A percentile compares a stretch with the other conserved stretches of the same genome.
phyloP scores from a whole-genome alignment of 2,329 filamentous ascomycete genomes.

The Didymella pomorum region DNA sequence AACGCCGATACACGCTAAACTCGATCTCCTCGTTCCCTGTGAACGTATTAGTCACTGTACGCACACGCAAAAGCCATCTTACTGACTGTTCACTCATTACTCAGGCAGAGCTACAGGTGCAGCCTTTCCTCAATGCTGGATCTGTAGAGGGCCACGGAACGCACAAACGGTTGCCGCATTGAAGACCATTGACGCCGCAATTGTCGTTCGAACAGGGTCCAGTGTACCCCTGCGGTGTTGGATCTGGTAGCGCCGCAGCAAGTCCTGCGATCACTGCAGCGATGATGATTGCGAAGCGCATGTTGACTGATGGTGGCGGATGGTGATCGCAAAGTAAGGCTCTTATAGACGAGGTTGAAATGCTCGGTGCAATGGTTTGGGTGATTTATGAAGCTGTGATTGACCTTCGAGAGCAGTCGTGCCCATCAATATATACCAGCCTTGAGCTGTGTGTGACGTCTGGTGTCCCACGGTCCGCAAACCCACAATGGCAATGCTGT shows the following conservation, averaged over 20 bases:
- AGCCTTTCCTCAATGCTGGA: constrained; percentile 21
- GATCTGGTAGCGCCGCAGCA: constrained; percentile 25
- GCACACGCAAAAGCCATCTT: not conserved
- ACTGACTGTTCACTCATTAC: not conserved
- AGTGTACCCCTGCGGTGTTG: constrained; percentile 27
- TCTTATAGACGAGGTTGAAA: not conserved
- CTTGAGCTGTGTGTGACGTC: constrained; percentile 14
- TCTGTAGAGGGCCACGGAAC: constrained; percentile 17
- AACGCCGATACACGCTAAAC: not conserved
- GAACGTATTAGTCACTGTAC: not conserved
- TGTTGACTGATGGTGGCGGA: not conserved
- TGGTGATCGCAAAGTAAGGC: not conserved
- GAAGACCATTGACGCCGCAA: constrained; percentile 9
- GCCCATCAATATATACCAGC: constrained; percentile 10
- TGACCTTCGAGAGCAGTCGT: not conserved
- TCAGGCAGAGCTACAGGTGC: constrained; percentile 19
- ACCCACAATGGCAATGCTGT: constrained; percentile 4
- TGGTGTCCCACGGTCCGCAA: constrained; percentile 11
- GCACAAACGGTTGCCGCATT: constrained; percentile 6
- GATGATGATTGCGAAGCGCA: constrained; percentile 15
- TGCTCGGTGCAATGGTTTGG: not conserved
- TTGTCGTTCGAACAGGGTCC: constrained; percentile 19
- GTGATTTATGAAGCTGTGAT: not conserved
- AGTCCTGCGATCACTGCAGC: constrained; percentile 10
- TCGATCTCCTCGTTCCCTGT: not conserved